Evolutionary conservation across 2,329 filamentous ascomycete genomes (phyloP), one percentile per base, ranked within the genome.

Genomic region (Xylaria sp.): DNA sequence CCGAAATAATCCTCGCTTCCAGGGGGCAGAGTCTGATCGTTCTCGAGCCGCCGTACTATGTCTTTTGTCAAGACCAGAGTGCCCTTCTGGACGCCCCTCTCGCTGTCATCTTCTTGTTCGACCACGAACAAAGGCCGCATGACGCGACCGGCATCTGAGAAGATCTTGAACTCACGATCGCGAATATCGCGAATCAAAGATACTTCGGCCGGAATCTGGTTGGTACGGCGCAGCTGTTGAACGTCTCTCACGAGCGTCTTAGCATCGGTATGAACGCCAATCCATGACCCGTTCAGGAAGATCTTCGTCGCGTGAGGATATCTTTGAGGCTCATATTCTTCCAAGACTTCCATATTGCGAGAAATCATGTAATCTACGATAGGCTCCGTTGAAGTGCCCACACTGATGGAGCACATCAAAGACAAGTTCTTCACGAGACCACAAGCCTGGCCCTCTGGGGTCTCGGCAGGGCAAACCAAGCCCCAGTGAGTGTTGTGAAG

Each of bases 401-500:
- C 92, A 70, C 92, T 97, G 71, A 99, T 92, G 70, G 96, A 97
- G 72, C 94, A 97, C 93, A 99, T 97, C 55, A 99, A 81, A 4
- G 94, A 92, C 72, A 99, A 72, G 71, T 99, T 99, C 81, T 99
- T 99, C 75, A 99, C 94, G 65, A 99, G 80, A 77, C 94, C 94
- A 79, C 94, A 99, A 76, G 94, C 94, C 75, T 99, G 94, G 65
- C 94, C 94, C 83, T 99, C 94, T 23, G 94, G 94, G 13, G 94
- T 99, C 74, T 99, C 94, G 35, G 94, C 93, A 35, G 94, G 94
- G 74, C 94, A 99, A 16, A 99, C 93, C 68, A 97, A 79, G 64
- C 94, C 94, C 94, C 94, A 99, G 73, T 99, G 94, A 5, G 93
- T 97, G 75, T 97, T 97, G 80, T 99, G 94, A 65, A 99, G 83